A percentile compares a stretch with the other conserved stretches of the same genome.
phyloP scores from a whole-genome alignment of 352 stramenopile genomes.

The Pythium volutum region DNA sequence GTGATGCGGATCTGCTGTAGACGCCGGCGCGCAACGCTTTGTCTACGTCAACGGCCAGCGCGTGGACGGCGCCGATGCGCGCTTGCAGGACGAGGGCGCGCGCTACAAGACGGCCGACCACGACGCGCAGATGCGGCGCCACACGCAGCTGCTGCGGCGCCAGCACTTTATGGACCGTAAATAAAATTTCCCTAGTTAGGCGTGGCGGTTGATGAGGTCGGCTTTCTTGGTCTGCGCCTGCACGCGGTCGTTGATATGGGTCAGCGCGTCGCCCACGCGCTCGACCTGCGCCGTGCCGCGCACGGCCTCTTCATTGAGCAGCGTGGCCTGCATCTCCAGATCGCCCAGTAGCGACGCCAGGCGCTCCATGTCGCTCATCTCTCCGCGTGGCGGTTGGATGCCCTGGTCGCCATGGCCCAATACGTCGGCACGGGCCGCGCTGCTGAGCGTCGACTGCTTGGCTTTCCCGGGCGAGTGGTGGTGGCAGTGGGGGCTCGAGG shows the following conservation, averaged over 20 bases:
- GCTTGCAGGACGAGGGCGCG: slow-evolving; percentile 42
- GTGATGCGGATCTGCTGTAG: slow-evolving; percentile 24
- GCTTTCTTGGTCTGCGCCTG: slow-evolving; percentile 70
- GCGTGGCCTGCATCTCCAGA: slow-evolving; percentile 65
- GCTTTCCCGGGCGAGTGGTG: slow-evolving; percentile 9
- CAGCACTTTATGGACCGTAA: slow-evolving; percentile 87
- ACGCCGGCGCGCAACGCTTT: slow-evolving; percentile 70
- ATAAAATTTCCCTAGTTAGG: slow-evolving; percentile 15
- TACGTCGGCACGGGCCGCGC: slow-evolving; percentile 12
- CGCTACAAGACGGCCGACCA: slow-evolving; percentile 75
- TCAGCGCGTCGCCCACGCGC: slow-evolving; percentile 65
- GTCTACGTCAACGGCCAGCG: slow-evolving; percentile 83
- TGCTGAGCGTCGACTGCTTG: slow-evolving; percentile 12
- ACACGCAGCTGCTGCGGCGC: slow-evolving; percentile 73
- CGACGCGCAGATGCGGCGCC: slow-evolving; percentile 60
- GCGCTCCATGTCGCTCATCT: slow-evolving; percentile 56
- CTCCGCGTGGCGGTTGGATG: background rate
- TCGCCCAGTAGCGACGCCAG: slow-evolving; percentile 58
- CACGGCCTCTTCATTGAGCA: slow-evolving; percentile 62
- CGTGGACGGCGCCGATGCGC: slow-evolving; percentile 36
- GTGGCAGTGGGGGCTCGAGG: background rate
- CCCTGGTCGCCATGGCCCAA: background rate
- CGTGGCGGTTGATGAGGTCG: slow-evolving; percentile 31
- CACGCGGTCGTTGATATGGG: slow-evolving; percentile 61
- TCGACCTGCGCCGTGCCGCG: slow-evolving; percentile 73